phyloP scores from a whole-genome alignment of 2,329 filamentous ascomycete genomes.

The Diaporthe vexans region DNA sequence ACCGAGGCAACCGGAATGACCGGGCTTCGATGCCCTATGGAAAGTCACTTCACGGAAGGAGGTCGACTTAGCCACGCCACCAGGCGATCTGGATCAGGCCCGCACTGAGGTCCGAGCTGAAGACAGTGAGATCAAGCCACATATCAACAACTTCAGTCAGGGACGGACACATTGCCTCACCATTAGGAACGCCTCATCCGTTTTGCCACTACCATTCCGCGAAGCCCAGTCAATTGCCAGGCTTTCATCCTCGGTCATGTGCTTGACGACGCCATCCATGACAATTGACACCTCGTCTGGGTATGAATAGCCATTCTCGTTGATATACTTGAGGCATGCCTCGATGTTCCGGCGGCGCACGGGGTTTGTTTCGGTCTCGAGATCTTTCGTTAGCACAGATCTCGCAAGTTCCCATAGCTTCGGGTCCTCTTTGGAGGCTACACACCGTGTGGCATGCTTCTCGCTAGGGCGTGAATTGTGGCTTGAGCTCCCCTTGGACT shows the following conservation, averaged over 20 bases:
- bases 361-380: neutral
- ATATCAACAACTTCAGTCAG: no score
- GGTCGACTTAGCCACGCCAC: no score
- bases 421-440: neutral
- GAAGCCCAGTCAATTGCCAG: neutral
- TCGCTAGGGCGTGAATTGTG: no score
- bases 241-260: neutral
- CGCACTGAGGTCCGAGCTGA: no score
- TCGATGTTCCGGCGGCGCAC: constrained; percentile 6
- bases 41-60: no score
- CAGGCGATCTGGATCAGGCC: no score
- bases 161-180: neutral
- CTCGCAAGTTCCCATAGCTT: neutral
- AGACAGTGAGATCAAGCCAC: no score
- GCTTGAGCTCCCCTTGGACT: neutral
- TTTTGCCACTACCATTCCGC: neutral
- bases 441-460: neutral
- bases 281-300: neutral
- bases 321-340: neutral
- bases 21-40: no score
- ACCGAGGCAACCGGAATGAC: no score
- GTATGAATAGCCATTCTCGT: neutral
- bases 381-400: neutral
- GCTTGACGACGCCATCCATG: neutral
- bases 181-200: neutral